A percentile compares a stretch with the other conserved stretches of the same genome.
Conservation (phyloP, 2,329 filamentous ascomycete genomes). For the Aspergillus vadensis region DNA sequence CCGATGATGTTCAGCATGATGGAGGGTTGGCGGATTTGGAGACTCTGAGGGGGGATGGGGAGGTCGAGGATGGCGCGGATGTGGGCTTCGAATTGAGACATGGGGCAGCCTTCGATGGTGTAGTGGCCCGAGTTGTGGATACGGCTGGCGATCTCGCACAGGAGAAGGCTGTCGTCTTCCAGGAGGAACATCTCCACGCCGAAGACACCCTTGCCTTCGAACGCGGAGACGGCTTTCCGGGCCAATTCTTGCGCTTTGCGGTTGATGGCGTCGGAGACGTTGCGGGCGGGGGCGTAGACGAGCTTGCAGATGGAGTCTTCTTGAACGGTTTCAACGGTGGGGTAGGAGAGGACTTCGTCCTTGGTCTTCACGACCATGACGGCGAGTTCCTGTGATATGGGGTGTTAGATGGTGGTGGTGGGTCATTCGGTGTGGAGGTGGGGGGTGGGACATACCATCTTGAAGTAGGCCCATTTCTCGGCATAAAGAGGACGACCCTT, state of each 20-base stretch:
- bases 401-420: constrained; percentile 15
- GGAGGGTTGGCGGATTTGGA: constrained; percentile 50
- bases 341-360: constrained; percentile 73
- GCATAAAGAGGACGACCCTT: constrained; percentile 75
- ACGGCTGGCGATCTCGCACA: constrained; percentile 85
- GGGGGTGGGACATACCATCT: constrained; percentile 50
- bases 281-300: constrained; percentile 80
- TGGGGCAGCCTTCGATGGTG: constrained; percentile 86
- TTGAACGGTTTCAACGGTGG: constrained; percentile 90
- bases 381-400: constrained; percentile 65
- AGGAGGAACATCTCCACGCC: constrained; percentile 95
- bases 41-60: constrained; percentile 58
- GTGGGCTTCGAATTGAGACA: constrained; percentile 92
- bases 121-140: constrained; percentile 93
- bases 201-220: constrained; percentile 89
- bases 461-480: constrained; percentile 85
- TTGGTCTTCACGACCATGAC: constrained; percentile 94
- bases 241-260: constrained; percentile 74
- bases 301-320: constrained; percentile 95
- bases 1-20: constrained; percentile 60
- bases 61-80: constrained; percentile 77
- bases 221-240: constrained; percentile 72
- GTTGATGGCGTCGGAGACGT: constrained; percentile 62
- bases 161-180: constrained; percentile 68
- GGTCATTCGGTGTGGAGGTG: background rate